Evolutionary conservation across 73 alveolate genomes (phyloP), one percentile per base, ranked within the genome.

Genomic region (Paramecium sonneborni): DNA sequence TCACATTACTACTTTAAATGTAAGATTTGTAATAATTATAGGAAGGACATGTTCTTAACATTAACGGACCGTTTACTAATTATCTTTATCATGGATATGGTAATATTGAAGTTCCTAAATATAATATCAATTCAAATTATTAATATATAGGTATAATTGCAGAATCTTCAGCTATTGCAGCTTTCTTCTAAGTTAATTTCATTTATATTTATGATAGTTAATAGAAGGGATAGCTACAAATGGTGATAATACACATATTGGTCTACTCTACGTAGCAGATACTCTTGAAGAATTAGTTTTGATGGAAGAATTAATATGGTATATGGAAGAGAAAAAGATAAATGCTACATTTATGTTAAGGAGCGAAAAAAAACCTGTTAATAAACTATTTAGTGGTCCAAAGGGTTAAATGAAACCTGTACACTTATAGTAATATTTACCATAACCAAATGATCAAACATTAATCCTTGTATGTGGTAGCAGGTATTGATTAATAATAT

Each of bases 151-250:
- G 85, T 7, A 10, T 68, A 68, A 24, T 68, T 18, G 85, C 85
- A 7, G 85, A 68, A 68, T 6, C 18, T 18, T 18, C 85, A 20
- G 85, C 37, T 18, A 68, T 68, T 23, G 46, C 85, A 20, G 41
- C 85, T 7, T 68, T 68, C 48, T 68, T 68, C 23, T 68, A 68
- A 24, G 57, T 41, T 7, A 41, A 41, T 8, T 41, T 8, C 7
- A 8, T 8, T 41, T 41, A 23, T 23, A 14, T 41, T 8, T 8
- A 8, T 11, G 7, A 41, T 41, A 41, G 57, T 18, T 68, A 7
- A 68, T 68, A 20, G 85, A 68, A 68, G 85, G 85, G 5, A 68
- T 68, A 18, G 85, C 85, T 68, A 68, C 85, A 68, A 68, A 68
- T 68, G 85, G 85, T 7, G 85, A 68, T 68, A 68, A 68, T 23